Evolutionary conservation across 2,329 filamentous ascomycete species (phyloP).

Genomic region (Plenodomus biglobosus): DNA sequence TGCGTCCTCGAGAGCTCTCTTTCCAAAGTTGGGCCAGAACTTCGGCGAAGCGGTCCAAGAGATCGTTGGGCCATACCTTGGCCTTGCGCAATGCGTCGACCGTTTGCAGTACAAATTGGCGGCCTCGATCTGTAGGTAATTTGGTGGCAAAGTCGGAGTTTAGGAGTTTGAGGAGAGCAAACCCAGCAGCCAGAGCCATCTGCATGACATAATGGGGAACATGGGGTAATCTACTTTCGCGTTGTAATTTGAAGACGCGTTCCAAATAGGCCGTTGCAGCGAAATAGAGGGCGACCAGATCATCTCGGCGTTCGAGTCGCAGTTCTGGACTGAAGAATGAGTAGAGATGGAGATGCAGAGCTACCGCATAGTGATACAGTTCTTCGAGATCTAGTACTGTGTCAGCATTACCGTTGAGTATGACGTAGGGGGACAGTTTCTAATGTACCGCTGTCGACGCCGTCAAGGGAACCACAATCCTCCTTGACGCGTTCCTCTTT

Average conservation of each 20-base stretch:
- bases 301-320: conserved; percentile 60
- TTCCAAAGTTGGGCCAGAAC: conserved; percentile 90
- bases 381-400: conserved; percentile 46
- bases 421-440: not conserved
- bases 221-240: conserved; percentile 62
- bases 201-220: conserved; percentile 78
- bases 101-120: conserved; percentile 69
- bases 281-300: conserved; percentile 74
- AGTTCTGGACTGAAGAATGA: conserved; percentile 79
- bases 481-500: conserved; percentile 36
- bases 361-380: conserved; percentile 71
- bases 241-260: conserved; percentile 54
- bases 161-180: conserved; percentile 73
- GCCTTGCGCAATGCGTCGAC: conserved; percentile 70
- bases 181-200: conserved; percentile 80
- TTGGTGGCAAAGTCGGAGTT: conserved; percentile 74
- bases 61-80: conserved; percentile 75
- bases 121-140: conserved; percentile 63
- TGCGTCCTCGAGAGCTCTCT: conserved; percentile 48
- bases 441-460: conserved; percentile 36
- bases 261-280: conserved; percentile 71
- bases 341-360: conserved; percentile 73
- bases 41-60: conserved; percentile 77
- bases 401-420: conserved; percentile 49
- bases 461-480: conserved; percentile 29